Base-by-base conservation (phyloP, 2,329 filamentous ascomycete genomes). In the Calonectria naviculata region DNA sequence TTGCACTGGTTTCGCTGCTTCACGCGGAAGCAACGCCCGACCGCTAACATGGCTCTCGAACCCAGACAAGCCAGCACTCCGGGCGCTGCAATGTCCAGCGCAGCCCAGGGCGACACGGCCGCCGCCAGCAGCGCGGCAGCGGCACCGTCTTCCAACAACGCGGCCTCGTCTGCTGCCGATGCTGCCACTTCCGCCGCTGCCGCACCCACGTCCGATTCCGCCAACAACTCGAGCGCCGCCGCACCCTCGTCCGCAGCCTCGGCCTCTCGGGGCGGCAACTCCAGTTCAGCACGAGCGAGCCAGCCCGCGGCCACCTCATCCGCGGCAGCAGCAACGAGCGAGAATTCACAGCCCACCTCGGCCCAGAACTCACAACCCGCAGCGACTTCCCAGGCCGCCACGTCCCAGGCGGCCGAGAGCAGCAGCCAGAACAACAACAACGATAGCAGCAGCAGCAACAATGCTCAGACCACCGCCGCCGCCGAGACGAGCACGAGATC, bases 1-100 rank as follows among this genome's bases (percentile, higher is more conserved):
- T 13, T 41, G 38, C 52, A 29, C 56, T 58, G 34, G 36, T 17
- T 49, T 58, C 52, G 29, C 63, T 66, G 67, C 56, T 63, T 67
- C 63, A 63, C 75, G 65, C 67, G 29, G 63, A 71, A 66, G 28
- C 41, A 38, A 65, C 60, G 41, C 54, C 71, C 62, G 67, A 60
- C 68, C 76, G 76, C 83, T 85, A 78, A 85, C 79, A 83, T 80
- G 78, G 71, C 80, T 62, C 75, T 79, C 71, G 60, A 74, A 65
- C 67, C 66, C 68, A 84, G 81, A 70, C 81, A 79, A 67, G 63
- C 72, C 64, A 74, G 67, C 72, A 73, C 75, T 21, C 70, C 72
- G 64, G 73, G 73, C 72, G 77, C 79, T 72, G 80, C 73, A 76
- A 85, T 85, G 83, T 81, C 80, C 65, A 80, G 77, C 75, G 75